Percentiles rank a stretch among this genome's conserved stretches.
phyloP scores from a whole-genome alignment of 495 filamentous ascomycete genomes.

The Parathielavia hyrcaniae region DNA sequence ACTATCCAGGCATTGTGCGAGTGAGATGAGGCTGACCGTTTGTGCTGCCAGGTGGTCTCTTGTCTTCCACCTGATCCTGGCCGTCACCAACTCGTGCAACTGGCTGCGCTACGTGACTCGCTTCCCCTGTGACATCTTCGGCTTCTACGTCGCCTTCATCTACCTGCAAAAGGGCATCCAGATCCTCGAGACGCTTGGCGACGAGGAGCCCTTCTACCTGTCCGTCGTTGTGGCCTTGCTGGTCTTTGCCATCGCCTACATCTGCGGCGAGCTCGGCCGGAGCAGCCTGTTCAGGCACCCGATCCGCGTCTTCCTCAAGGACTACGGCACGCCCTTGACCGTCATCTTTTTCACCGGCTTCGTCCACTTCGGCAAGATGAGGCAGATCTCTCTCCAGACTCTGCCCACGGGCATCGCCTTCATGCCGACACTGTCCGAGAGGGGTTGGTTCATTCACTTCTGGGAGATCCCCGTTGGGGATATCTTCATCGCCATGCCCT shows the following conservation, averaged over 20 bases:
- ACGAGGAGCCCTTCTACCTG: constrained; percentile 59
- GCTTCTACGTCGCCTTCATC: constrained; percentile 82
- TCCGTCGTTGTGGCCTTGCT: constrained; percentile 67
- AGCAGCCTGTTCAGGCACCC: constrained; percentile 64
- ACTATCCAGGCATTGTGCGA: not conserved
- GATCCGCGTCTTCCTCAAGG: constrained; percentile 70
- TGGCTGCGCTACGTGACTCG: constrained; percentile 73
- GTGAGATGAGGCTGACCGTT: not conserved
- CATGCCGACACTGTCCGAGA: constrained; percentile 63
- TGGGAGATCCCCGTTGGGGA: constrained; percentile 73
- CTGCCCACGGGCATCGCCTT: constrained; percentile 73
- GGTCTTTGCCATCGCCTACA: constrained; percentile 64
- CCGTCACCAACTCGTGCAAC: constrained; percentile 75
- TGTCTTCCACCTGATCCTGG: constrained; percentile 72
- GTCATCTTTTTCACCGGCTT: constrained; percentile 87
- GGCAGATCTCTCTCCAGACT: constrained; percentile 53
- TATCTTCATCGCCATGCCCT: constrained; percentile 83
- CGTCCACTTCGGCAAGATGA: constrained; percentile 76
- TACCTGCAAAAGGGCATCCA: constrained; percentile 83
- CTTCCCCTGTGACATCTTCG: constrained; percentile 83
- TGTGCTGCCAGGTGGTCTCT: constrained; percentile 65
- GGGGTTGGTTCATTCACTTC: constrained; percentile 80
- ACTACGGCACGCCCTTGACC: constrained; percentile 77
- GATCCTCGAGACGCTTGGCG: constrained; percentile 56
- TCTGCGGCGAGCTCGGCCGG: constrained; percentile 62